Evolutionary conservation across 768 basidiomycete genomes (phyloP).

Genomic region (Sistotremastrum niveocremeum): DNA sequence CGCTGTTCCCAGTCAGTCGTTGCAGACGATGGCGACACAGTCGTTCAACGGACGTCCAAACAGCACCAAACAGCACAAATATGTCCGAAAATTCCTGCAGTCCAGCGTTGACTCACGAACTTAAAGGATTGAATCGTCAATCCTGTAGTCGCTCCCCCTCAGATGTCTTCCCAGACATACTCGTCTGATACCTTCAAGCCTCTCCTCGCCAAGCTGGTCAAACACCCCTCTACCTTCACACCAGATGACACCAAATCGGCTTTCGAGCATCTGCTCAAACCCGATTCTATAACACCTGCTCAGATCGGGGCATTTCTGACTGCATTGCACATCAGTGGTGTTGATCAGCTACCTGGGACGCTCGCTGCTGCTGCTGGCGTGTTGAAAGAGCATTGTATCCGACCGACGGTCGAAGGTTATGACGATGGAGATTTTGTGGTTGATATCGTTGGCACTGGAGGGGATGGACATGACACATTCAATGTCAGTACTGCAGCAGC

Average conservation of each 20-base stretch:
- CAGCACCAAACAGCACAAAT: no score
- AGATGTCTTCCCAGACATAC: neutral
- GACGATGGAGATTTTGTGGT: constrained; percentile 58
- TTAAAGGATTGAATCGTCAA: no score
- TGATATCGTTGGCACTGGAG: constrained; percentile 38
- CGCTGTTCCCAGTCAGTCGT: no score
- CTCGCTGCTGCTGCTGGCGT: constrained; percentile 71
- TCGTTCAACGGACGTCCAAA: no score
- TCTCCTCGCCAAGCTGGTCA: constrained; percentile 62
- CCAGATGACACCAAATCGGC: constrained; percentile 58
- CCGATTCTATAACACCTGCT: constrained; percentile 44
- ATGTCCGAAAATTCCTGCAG: no score
- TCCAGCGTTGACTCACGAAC: no score
- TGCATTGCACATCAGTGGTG: constrained; percentile 64
- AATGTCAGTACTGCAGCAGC: constrained; percentile 94
- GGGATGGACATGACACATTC: constrained; percentile 92
- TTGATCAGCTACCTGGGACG: constrained; percentile 64
- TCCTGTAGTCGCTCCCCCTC: no score
- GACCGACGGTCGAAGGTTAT: constrained; percentile 41
- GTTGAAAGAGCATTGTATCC: constrained; percentile 53
- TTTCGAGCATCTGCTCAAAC: constrained; percentile 62
- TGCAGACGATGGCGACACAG: no score
- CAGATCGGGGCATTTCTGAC: constrained; percentile 88
- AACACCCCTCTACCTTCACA: constrained; percentile 73
- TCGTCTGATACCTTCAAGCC: constrained; percentile 55